Evolutionary conservation across 2,329 filamentous ascomycete genomes (phyloP), one percentile per base, ranked within the genome.

Genomic region (Colletotrichum trifolii): DNA sequence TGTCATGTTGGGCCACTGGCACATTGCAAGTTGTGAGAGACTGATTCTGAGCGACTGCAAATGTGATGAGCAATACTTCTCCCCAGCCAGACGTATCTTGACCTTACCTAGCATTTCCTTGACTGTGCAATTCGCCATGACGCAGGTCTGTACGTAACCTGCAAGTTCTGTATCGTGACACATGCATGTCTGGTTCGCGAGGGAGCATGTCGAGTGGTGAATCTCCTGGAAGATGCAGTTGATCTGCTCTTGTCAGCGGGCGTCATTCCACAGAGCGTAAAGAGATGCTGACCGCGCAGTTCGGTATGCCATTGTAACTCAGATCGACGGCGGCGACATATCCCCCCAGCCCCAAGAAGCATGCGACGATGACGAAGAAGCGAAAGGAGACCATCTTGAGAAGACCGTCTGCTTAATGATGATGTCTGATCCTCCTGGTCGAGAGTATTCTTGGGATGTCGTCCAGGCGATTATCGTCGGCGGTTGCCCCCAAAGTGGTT

Each of bases 21-120:
- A 57, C 52, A 25, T 36, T 59, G 4, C 63, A 66, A 34, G 71
- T 65, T 6, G 40, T 33, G 2, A 35, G 34, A 13, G 59, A n/a
- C 39, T 65, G 60, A 8, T 66, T 64, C 1, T 17, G 39, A 17
- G 60, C 34, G 12, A 46, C 64, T 66, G 17, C 8, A 7, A 15
- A 36, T n/a, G n/a, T n/a, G 13, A 39, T 8, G 9, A 54, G 50
- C 8, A 39, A 12, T 43, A 15, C 15, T 39, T 8, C 2, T 47
- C 3, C 35, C 33, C 11, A 17, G 9, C 10, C 33, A 4, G 11
- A 35, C 6, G 15, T 15, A 2, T 35, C 11, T n/a, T 7, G 15
- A 36, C 8, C 64, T 58, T 13, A 66, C 64, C 59, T 2, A 66
- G 34, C 60, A 59, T 54, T 11, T 66, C 64, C 10, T 54, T 64